These are phyloP conservation scores for Conticribra weissflogii DNA, from an alignment of 108 stramenopile species.

Conservation along the genomic window DNA sequence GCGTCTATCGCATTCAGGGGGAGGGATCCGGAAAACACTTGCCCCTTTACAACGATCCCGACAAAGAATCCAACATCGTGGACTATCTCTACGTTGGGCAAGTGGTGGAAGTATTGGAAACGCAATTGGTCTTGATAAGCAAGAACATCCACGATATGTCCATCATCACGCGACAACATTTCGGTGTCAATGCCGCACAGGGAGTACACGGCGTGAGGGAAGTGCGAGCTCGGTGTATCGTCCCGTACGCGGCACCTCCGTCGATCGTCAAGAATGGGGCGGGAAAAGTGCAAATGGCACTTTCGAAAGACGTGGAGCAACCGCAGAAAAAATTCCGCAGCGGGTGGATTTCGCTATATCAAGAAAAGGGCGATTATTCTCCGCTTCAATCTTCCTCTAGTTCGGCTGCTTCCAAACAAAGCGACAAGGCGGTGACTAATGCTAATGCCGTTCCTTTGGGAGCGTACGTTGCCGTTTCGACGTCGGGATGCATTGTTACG, in stretches of 20 bases:
- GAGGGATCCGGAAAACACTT: constrained; percentile 7
- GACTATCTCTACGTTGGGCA: constrained; percentile 20
- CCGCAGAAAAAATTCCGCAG: constrained; percentile 31
- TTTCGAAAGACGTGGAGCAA: background rate
- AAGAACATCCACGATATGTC: background rate
- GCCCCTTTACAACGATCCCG: constrained; percentile 14
- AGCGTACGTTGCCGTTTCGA: constrained; percentile 29
- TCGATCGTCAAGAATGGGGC: background rate
- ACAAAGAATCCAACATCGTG: constrained; percentile 25
- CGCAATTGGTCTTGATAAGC: constrained; percentile 32
- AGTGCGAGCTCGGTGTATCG: constrained; percentile 44
- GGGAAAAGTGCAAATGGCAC: background rate
- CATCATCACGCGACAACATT: background rate
- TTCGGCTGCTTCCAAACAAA: background rate
- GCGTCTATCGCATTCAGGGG: constrained; percentile 35
- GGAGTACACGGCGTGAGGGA: constrained; percentile 8
- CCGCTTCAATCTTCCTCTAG: background rate
- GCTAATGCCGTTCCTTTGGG: constrained; percentile 26
- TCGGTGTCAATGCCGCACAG: constrained; percentile 18
- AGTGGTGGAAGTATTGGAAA: constrained; percentile 41
- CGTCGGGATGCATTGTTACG: constrained; percentile 12
- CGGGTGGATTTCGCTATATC: constrained; percentile 40
- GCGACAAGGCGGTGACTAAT: background rate
- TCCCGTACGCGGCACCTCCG: constrained; percentile 18
- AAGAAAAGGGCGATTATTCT: constrained; percentile 6